Base-by-base conservation (phyloP, 345 rosid species). In the Atalantia buxifolia region DNA sequence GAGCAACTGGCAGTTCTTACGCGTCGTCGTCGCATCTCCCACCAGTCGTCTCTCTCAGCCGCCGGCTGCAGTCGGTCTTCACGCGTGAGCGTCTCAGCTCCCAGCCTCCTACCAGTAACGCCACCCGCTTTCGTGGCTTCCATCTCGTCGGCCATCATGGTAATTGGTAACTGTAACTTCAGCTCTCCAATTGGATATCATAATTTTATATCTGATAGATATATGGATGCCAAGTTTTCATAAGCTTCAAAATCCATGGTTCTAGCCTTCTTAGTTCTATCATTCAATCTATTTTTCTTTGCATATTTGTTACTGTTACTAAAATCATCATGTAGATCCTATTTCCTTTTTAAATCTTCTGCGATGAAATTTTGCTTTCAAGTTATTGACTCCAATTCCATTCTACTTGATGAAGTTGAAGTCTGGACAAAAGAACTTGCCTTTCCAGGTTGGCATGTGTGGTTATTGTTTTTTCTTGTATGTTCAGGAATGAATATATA, bases 351-450 rank as follows among this genome's bases (percentile, higher is more conserved):
- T 9, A 19, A 65, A 19, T 33, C 5, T 24, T 36, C 27, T 63
- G 53, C 31, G 38, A 63, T 30, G 28, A 21, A 30, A 6, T 69
- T 33, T n/a, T 36, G 64, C 45, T 50, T 81, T 61, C 36, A 38
- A 21, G 57, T 68, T 63, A 28, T 27, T 74, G 16, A 77, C 16
- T 66, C 19, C 5, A 16, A 42, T 70, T 59, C 62, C 14, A 30
- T 63, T 76, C 59, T 28, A 42, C 76, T 80, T 62, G 68, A 78
- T 42, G 81, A 87, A 87, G 85, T 48, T 50, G 88, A 84, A 36
- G 83, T 73, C 70, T 69, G 79, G 85, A 79, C 68, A 4, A 38
- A 42, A 60, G 82, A 84, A 69, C 76, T 83, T 82, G 40, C 60
- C 65, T 60, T 68, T 12, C 55, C 63, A 9, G 88, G 88, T 85